phyloP scores from a whole-genome alignment of 2,329 filamentous ascomycete species.

The Claviceps sorghi region DNA sequence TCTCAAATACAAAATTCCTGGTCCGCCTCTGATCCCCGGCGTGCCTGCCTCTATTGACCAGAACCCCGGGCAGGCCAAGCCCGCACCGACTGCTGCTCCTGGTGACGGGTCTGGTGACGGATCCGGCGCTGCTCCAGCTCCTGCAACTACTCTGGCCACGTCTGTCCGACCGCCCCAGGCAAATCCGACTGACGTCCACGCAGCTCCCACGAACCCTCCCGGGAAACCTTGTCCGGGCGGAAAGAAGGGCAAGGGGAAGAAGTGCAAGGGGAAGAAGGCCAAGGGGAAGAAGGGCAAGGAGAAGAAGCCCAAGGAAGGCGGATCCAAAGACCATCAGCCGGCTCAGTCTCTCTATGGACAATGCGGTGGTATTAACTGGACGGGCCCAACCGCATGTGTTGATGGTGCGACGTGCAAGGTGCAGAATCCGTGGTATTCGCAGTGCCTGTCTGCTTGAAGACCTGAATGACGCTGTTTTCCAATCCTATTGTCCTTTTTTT shows the following conservation, averaged over 20 bases:
- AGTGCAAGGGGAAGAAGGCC: not conserved
- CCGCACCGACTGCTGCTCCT: constrained; percentile 6
- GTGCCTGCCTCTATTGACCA: constrained; percentile 14
- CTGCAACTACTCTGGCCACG: not conserved
- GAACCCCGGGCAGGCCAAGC: constrained; percentile 12
- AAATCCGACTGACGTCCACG: not conserved
- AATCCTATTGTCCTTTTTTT: not conserved
- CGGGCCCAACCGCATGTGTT: not conserved
- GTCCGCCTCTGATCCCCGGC: constrained; percentile 15
- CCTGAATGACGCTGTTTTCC: not conserved
- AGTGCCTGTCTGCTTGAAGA: not conserved
- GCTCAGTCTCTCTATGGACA: not conserved
- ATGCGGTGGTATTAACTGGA: not conserved
- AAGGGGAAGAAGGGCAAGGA: not conserved
- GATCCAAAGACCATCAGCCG: not conserved
- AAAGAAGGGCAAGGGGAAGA: not conserved
- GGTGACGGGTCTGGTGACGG: not conserved
- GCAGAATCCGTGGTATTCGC: constrained; percentile 1
- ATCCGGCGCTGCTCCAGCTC: not conserved
- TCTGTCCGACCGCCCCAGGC: not conserved
- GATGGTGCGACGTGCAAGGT: not conserved
- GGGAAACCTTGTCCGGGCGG: not conserved
- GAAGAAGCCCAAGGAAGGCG: not conserved
- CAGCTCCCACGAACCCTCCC: not conserved
- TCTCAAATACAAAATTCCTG: constrained; percentile 18